These are phyloP conservation scores for Parmelia sp. DNA, from an alignment of 495 filamentous ascomycete species.

Conservation along the genomic window DNA sequence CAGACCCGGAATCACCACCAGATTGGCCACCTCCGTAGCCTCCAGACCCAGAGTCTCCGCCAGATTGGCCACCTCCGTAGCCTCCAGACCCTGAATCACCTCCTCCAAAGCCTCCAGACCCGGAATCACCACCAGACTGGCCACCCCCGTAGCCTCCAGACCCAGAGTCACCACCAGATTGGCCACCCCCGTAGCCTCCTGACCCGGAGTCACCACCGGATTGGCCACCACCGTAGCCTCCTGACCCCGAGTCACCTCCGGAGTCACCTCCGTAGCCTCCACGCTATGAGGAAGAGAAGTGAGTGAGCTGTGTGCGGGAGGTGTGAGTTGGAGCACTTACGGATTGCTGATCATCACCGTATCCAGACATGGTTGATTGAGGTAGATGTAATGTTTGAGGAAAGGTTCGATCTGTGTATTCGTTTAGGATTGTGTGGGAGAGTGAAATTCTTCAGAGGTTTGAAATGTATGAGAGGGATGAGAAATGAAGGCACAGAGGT, in stretches of 20 bases:
- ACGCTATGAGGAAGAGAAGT: background rate
- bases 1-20: slow-evolving; percentile 23
- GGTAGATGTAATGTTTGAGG: background rate
- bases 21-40: slow-evolving; percentile 19
- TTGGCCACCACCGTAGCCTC: slow-evolving; percentile 28
- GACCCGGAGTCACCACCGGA: slow-evolving; percentile 13
- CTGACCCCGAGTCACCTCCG: slow-evolving; percentile 21
- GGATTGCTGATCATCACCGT: slow-evolving; percentile 23
- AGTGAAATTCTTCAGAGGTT: background rate
- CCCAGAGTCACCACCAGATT: slow-evolving; percentile 20
- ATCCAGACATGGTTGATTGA: slow-evolving; percentile 25
- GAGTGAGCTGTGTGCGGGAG: background rate
- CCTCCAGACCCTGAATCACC: slow-evolving; percentile 15
- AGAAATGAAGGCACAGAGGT: background rate
- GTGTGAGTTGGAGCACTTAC: slow-evolving; percentile 14
- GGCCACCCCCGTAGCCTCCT: slow-evolving; percentile 17
- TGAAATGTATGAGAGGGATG: background rate
- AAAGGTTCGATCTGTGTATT: background rate
- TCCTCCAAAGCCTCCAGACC: slow-evolving; percentile 24
- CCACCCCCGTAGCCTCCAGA: slow-evolving; percentile 19
- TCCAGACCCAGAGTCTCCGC: slow-evolving; percentile 18
- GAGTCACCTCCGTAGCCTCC: slow-evolving; percentile 15
- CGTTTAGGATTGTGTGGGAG: background rate
- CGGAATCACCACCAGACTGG: slow-evolving; percentile 19
- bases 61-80: slow-evolving; percentile 13